Conservation (phyloP, 306 rosid genomes). For the Sophora flavescens region DNA sequence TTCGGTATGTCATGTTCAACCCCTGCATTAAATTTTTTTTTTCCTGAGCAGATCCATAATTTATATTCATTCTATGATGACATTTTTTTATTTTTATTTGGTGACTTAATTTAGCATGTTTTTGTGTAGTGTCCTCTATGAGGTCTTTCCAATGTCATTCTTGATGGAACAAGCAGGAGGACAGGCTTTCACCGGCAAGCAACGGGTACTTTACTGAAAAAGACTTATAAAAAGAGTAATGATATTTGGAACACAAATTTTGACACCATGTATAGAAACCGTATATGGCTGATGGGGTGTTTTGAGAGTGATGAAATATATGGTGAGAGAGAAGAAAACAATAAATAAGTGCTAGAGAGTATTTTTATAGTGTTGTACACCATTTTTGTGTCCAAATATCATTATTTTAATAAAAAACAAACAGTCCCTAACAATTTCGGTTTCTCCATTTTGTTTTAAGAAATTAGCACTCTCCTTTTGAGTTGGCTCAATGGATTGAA, state of each 20-base stretch:
- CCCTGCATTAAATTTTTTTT: background rate
- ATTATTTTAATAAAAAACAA: no score
- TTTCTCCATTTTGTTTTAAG: background rate
- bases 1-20: conserved; percentile 67
- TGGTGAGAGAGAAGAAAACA: no score
- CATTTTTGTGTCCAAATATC: no score
- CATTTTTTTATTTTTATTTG: background rate
- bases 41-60: background rate
- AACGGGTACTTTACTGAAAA: conserved; percentile 64
- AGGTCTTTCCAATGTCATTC: conserved; percentile 98
- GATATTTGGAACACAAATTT: no score
- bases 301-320: no score
- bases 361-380: no score
- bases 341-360: no score
- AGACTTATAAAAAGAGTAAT: no score
- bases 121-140: conserved; percentile 79
- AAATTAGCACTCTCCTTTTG: background rate
- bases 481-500: background rate
- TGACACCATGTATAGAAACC: no score
- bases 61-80: conserved; percentile 5
- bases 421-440: background rate
- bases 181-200: conserved; percentile 89
- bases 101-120: conserved; percentile 8
- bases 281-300: no score
- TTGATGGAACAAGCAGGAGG: conserved; percentile 99